A percentile compares a stretch with the other conserved stretches of the same genome.
These are phyloP conservation scores for Conidiobolus incongruus DNA, from an alignment of 371 early-diverging fungal species.

Conservation along the genomic window DNA sequence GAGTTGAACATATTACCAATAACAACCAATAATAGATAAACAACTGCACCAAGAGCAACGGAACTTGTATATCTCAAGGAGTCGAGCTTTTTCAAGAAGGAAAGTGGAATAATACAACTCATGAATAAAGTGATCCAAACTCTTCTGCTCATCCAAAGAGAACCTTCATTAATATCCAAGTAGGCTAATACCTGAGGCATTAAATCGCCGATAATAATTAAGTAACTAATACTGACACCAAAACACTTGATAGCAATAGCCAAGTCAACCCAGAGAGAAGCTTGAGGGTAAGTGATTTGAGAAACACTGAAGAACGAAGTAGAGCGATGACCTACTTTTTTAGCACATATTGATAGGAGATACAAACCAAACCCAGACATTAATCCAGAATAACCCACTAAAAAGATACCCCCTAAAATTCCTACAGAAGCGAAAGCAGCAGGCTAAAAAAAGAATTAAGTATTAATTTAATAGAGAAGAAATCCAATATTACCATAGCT, in stretches of 20 bases:
- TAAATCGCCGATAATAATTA: constrained; percentile 90
- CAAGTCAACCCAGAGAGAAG: constrained; percentile 76
- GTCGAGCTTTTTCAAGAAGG: constrained; percentile 70
- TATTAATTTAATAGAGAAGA: not conserved
- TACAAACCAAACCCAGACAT: constrained; percentile 68
- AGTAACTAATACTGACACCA: constrained; percentile 96
- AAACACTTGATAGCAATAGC: constrained; percentile 99
- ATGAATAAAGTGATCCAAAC: constrained; percentile 78
- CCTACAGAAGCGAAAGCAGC: constrained; percentile 73
- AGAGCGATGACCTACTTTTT: constrained; percentile 40
- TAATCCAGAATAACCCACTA: constrained; percentile 50
- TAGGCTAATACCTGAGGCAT: constrained; percentile 49
- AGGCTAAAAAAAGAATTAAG: constrained; percentile 30
- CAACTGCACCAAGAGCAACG: constrained; percentile 71
- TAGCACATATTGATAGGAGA: constrained; percentile 53
- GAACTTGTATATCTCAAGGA: constrained; percentile 88
- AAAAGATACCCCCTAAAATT: constrained; percentile 48
- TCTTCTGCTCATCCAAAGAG: constrained; percentile 25
- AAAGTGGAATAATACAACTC: constrained; percentile 43
- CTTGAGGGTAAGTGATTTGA: constrained; percentile 73
- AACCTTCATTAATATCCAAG: constrained; percentile 17
- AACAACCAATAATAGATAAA: constrained; percentile 77
- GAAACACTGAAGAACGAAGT: constrained; percentile 81
- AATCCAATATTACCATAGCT: constrained; percentile 48
- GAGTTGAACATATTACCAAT: constrained; percentile 16